These are phyloP conservation scores for Fusarium tuaranense DNA, from an alignment of 2,329 filamentous ascomycete genomes.

Conservation along the genomic window DNA sequence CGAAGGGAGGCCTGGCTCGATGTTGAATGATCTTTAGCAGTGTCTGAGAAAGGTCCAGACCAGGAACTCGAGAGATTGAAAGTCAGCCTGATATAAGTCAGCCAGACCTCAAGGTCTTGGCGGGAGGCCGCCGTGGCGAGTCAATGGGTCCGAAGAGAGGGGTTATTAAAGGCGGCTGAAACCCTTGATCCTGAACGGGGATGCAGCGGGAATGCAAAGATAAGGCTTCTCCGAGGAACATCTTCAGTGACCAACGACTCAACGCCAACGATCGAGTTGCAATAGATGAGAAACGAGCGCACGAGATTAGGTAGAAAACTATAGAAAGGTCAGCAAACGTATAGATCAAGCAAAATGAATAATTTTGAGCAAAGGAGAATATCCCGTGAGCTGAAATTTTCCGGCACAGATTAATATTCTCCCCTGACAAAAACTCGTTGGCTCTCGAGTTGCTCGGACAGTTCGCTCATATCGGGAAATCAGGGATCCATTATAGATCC, in stretches of 20 bases:
- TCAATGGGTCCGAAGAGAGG: conserved; percentile 11
- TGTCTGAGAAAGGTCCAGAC: not conserved
- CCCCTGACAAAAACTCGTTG: not conserved
- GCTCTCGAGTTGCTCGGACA: conserved; percentile 12
- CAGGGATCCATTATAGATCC: conserved; percentile 36
- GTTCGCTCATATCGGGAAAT: conserved; percentile 13
- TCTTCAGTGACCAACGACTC: not conserved
- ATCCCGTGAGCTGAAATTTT: not conserved
- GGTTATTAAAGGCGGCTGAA: not conserved
- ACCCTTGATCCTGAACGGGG: conserved; percentile 9
- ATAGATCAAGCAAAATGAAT: not conserved
- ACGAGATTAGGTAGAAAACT: not conserved
- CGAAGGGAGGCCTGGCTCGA: not conserved
- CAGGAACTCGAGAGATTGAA: not conserved
- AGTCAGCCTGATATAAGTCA: not conserved
- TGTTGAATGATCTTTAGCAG: not conserved
- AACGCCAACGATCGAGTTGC: not conserved
- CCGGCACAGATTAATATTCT: not conserved
- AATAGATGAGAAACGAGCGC: not conserved
- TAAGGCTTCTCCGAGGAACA: not conserved
- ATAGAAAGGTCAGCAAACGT: not conserved
- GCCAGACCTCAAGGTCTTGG: not conserved
- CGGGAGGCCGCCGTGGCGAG: conserved; percentile 23
- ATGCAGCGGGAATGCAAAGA: not conserved
- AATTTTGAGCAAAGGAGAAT: not conserved